phyloP scores from a whole-genome alignment of 1,284 basidiomycete species.

The Melampsora abietis-canadensis region DNA sequence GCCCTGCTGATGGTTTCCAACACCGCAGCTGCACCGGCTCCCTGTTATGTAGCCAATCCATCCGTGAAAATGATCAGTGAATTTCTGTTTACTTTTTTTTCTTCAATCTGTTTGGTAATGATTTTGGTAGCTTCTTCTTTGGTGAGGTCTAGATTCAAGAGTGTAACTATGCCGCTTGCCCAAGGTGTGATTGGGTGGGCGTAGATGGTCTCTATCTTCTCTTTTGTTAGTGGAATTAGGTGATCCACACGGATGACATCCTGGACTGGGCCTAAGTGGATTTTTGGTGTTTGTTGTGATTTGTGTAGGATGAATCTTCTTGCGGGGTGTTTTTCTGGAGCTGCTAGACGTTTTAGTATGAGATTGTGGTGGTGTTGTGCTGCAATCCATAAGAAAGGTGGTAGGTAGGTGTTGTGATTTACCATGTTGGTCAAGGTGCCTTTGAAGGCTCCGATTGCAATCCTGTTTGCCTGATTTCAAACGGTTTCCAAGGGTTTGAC shows the following conservation, averaged over 20 bases:
- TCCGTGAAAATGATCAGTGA: background rate
- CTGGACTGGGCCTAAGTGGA: background rate
- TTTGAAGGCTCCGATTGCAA: background rate
- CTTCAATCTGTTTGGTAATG: background rate
- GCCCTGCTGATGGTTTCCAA: too few species aligned
- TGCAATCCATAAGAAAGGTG: background rate
- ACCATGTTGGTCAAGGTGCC: background rate
- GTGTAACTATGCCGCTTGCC: background rate
- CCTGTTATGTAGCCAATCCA: background rate
- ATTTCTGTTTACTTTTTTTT: background rate
- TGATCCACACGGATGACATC: background rate
- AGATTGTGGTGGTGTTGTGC: background rate
- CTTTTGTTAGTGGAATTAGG: background rate
- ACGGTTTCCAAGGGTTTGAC: background rate
- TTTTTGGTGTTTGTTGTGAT: background rate
- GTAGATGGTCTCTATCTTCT: background rate
- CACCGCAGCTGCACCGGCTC: background rate
- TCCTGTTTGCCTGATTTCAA: background rate
- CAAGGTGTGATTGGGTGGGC: background rate
- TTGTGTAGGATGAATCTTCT: background rate
- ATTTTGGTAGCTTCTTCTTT: background rate
- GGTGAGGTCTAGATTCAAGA: background rate
- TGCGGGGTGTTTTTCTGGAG: background rate
- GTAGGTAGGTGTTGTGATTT: too few species aligned
- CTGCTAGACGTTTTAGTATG: background rate